These are phyloP conservation scores for Zygotorulaspora chibaensis DNA, from an alignment of 805 yeast species.

Conservation along the genomic window DNA sequence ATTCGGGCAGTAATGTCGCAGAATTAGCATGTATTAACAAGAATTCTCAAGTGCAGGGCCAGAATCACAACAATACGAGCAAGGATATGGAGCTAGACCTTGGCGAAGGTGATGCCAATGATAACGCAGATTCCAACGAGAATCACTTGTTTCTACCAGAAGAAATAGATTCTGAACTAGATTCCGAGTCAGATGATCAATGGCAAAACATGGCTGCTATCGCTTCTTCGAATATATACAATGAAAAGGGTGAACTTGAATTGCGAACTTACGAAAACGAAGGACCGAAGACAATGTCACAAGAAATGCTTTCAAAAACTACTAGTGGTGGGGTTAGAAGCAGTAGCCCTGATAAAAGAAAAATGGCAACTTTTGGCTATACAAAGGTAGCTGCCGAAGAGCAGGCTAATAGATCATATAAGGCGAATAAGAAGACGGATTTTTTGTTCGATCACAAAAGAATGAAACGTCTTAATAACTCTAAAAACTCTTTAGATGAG, in stretches of 20 bases:
- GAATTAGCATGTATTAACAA: no score
- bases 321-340: conserved; percentile 2
- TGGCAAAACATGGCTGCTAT: conserved; percentile 91
- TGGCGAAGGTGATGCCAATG: not conserved
- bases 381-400: conserved; percentile 85
- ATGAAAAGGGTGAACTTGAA: conserved; percentile 68
- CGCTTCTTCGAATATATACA: conserved; percentile 71
- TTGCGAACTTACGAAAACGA: conserved; percentile 32
- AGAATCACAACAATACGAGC: no score
- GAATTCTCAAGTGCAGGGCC: no score
- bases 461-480: conserved; percentile 21
- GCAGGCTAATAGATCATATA: conserved; percentile 69
- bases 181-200: conserved; percentile 41
- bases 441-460: conserved; percentile 44
- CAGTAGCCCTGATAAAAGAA: conserved; percentile 7
- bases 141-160: conserved; percentile 1
- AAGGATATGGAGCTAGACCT: not conserved
- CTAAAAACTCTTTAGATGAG: conserved; percentile 11
- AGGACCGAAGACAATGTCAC: conserved; percentile 7
- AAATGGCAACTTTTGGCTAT: conserved; percentile 52
- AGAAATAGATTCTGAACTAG: conserved; percentile 14
- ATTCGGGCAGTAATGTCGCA: no score
- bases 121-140: not conserved
- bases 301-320: conserved; percentile 18
- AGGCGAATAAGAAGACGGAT: conserved; percentile 52